phyloP scores from a whole-genome alignment of 345 rosid species.

The Conringia planisiliqua region DNA sequence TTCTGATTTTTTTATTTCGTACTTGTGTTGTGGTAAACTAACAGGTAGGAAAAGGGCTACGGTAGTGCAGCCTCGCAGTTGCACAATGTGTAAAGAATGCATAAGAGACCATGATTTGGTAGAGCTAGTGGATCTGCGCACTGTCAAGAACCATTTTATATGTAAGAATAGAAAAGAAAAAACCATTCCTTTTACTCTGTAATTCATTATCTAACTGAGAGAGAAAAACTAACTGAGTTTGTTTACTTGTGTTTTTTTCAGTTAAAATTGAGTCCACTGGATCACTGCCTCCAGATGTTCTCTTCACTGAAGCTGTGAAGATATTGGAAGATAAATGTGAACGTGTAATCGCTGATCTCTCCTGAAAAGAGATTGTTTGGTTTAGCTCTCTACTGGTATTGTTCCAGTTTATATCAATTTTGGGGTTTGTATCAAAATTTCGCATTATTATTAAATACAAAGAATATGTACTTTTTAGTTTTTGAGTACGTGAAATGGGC shows the following conservation, averaged over 20 bases:
- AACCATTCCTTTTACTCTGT: neutral
- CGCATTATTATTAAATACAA: neutral
- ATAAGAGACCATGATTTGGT: constrained; percentile 46
- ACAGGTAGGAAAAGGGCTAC: constrained; percentile 74
- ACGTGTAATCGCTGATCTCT: constrained; percentile 59
- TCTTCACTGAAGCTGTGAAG: constrained; percentile 91
- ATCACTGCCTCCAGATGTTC: constrained; percentile 69
- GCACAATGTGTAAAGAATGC: constrained; percentile 91
- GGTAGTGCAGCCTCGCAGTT: constrained; percentile 69
- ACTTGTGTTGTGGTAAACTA: constrained; percentile 21
- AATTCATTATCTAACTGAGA: neutral
- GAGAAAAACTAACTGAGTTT: neutral
- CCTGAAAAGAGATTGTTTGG: constrained; percentile 23
- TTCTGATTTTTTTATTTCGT: neutral
- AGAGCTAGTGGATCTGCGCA: constrained; percentile 52
- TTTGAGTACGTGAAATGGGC: too few relatives aligned
- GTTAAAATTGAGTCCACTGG: constrained; percentile 92
- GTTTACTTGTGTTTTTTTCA: constrained; percentile 2
- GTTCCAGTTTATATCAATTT: constrained; percentile 1
- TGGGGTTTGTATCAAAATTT: neutral
- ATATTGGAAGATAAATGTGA: constrained; percentile 81
- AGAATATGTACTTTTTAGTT: neutral
- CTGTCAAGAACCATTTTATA: constrained; percentile 81
- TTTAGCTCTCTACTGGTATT: neutral
- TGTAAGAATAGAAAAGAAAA: constrained; percentile 46